These are phyloP conservation scores for Cicer chorassanicum DNA, from an alignment of 306 rosid species.

Conservation along the genomic window DNA sequence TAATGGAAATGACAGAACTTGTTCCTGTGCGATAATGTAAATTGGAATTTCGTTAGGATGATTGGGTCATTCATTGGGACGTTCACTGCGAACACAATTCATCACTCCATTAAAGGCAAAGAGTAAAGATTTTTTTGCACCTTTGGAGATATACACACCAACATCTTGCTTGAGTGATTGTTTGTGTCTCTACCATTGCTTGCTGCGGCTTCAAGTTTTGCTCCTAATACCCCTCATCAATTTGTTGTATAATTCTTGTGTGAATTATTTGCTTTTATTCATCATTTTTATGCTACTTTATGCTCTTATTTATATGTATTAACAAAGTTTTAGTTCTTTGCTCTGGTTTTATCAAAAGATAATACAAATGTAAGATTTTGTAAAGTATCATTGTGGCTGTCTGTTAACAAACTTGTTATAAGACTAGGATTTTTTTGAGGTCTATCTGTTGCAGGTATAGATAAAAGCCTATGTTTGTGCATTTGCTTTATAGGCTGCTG, in stretches of 20 bases:
- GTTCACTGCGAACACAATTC: slow-evolving; percentile 48
- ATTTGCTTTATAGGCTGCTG: slow-evolving; percentile 14
- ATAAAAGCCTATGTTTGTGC: neutral
- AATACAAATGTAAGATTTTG: slow-evolving; percentile 38
- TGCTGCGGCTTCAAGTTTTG: slow-evolving; percentile 78
- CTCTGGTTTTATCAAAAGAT: slow-evolving; percentile 39
- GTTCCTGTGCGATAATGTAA: slow-evolving; percentile 86
- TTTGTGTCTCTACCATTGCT: slow-evolving; percentile 61
- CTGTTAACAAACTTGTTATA: slow-evolving; percentile 7
- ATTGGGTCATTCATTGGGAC: slow-evolving; percentile 48
- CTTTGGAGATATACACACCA: slow-evolving; percentile 40
- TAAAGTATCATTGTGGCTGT: slow-evolving; percentile 38
- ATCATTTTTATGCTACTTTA: slow-evolving; percentile 53
- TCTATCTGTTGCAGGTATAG: slow-evolving; percentile 19
- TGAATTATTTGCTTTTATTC: slow-evolving; percentile 62
- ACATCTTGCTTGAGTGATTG: slow-evolving; percentile 47
- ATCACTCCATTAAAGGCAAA: slow-evolving; percentile 48
- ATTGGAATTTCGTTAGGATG: slow-evolving; percentile 48
- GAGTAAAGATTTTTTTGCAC: slow-evolving; percentile 48
- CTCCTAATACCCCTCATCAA: slow-evolving; percentile 52
- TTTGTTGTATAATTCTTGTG: slow-evolving; percentile 63
- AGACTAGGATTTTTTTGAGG: slow-evolving; percentile 4
- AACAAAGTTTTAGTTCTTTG: slow-evolving; percentile 40
- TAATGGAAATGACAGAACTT: slow-evolving; percentile 74
- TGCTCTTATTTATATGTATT: slow-evolving; percentile 49